These are phyloP conservation scores for Starmera quercuum DNA, from an alignment of 805 yeast genomes.

Conservation along the genomic window DNA sequence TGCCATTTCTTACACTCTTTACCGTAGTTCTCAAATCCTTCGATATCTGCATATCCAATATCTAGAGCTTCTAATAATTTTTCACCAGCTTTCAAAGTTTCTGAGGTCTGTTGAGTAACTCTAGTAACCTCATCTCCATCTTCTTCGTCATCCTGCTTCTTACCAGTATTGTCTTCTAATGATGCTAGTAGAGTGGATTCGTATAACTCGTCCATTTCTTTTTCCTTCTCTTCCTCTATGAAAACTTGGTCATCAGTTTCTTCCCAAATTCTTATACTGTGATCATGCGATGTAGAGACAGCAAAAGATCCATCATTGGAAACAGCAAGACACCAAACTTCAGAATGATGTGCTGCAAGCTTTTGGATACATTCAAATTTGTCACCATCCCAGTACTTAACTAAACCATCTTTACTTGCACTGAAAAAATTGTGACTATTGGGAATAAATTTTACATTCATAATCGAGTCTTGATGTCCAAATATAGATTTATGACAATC, in stretches of 20 bases:
- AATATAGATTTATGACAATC: slow-evolving; percentile 96
- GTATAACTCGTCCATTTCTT: slow-evolving; percentile 87
- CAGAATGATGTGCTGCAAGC: slow-evolving; percentile 79
- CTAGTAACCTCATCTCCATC: slow-evolving; percentile 48
- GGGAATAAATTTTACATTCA: slow-evolving; percentile 80
- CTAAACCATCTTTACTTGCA: slow-evolving; percentile 78
- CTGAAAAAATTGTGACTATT: slow-evolving; percentile 86
- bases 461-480: slow-evolving; percentile 94
- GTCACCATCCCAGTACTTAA: slow-evolving; percentile 98
- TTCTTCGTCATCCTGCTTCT: slow-evolving; percentile 27
- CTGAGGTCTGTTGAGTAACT: slow-evolving; percentile 79
- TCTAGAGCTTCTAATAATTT: slow-evolving; percentile 88
- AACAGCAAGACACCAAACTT: slow-evolving; percentile 89
- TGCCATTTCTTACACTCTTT: slow-evolving; percentile 32
- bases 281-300: slow-evolving; percentile 87
- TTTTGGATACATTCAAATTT: slow-evolving; percentile 92
- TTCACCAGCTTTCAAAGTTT: slow-evolving; percentile 92
- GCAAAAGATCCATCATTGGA: slow-evolving; percentile 64
- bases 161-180: slow-evolving; percentile 43
- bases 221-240: slow-evolving; percentile 92
- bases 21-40: slow-evolving; percentile 43
- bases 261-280: slow-evolving; percentile 87
- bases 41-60: slow-evolving; percentile 65
- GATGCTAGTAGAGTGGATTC: slow-evolving; percentile 74
- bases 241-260: slow-evolving; percentile 95